Evolutionary conservation across 352 stramenopile genomes (phyloP).

Genomic region (Pythium aristosporum): DNA sequence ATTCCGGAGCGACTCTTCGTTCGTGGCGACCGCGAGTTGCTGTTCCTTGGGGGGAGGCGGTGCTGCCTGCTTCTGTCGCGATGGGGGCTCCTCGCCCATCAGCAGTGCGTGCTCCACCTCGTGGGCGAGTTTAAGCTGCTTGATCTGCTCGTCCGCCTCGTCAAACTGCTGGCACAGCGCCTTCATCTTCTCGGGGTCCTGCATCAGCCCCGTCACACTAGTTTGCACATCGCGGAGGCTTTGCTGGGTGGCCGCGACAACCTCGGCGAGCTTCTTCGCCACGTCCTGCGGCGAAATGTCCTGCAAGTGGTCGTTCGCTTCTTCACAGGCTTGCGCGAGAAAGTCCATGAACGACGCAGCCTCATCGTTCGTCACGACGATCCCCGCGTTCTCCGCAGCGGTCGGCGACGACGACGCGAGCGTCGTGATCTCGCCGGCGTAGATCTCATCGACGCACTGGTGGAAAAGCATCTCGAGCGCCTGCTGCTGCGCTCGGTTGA

Average conservation of each 20-base stretch:
- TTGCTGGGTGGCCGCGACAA: slow-evolving; percentile 56
- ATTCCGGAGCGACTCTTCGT: slow-evolving; percentile 72
- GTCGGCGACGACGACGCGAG: background rate
- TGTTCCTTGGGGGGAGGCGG: background rate
- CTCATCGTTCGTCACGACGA: slow-evolving; percentile 20
- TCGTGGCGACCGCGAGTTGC: slow-evolving; percentile 29
- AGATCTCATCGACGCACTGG: slow-evolving; percentile 30
- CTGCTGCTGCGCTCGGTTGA: slow-evolving; percentile 29
- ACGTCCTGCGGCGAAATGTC: slow-evolving; percentile 60
- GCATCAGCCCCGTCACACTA: slow-evolving; percentile 57
- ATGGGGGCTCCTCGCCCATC: slow-evolving; percentile 1
- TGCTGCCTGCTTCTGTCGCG: background rate
- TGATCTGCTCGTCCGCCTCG: slow-evolving; percentile 40
- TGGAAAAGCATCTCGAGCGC: slow-evolving; percentile 31
- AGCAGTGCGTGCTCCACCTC: slow-evolving; percentile 11
- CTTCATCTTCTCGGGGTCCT: slow-evolving; percentile 62
- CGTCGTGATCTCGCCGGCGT: slow-evolving; percentile 16
- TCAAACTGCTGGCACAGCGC: slow-evolving; percentile 58
- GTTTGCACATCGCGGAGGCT: slow-evolving; percentile 58
- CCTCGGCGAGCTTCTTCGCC: slow-evolving; percentile 43
- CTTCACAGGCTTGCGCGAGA: slow-evolving; percentile 61
- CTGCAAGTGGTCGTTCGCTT: slow-evolving; percentile 51
- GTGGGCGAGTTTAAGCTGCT: slow-evolving; percentile 39
- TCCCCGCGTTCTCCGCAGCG: background rate
- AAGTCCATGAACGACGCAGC: slow-evolving; percentile 61